Percentiles rank a stretch among this genome's conserved stretches.
Conservation (phyloP, 768 basidiomycete species). For the Daedaleopsis nitida region DNA sequence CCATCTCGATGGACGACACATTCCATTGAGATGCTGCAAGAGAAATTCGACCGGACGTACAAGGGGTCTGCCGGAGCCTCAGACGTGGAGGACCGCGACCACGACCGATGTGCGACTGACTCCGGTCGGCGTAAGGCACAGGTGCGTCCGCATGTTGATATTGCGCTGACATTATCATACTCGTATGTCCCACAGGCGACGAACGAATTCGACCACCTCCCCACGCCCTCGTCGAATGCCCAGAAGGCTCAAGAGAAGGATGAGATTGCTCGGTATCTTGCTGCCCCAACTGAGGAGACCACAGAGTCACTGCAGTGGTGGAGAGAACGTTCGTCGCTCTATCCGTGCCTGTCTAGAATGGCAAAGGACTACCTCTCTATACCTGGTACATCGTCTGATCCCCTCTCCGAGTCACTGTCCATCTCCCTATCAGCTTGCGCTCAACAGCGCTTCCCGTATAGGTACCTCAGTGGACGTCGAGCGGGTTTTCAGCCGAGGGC, state of each 20-base stretch:
- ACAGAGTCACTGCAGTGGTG: constrained; percentile 35
- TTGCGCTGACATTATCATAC: too few species aligned
- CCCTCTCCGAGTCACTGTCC: too few species aligned
- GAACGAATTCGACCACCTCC: constrained; percentile 37
- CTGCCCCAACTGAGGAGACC: constrained; percentile 26
- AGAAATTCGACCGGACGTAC: neutral
- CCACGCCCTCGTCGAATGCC: constrained; percentile 7
- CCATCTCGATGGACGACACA: constrained; percentile 7
- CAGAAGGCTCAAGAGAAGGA: constrained; percentile 13
- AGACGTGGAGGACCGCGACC: neutral
- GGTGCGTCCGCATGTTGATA: too few species aligned
- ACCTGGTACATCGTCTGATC: too few species aligned
- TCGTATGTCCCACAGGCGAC: neutral
- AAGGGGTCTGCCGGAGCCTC: neutral
- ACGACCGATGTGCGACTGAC: too few species aligned
- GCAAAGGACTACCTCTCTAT: too few species aligned
- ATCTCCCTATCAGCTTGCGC: neutral
- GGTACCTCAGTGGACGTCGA: constrained; percentile 34
- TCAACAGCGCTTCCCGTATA: constrained; percentile 10
- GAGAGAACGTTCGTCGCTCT: constrained; percentile 23
- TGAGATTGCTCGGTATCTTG: constrained; percentile 34
- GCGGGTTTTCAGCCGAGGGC: constrained; percentile 29
- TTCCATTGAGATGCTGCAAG: neutral
- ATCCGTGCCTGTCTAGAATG: constrained; percentile 36
- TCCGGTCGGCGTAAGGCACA: too few species aligned